Conservation (phyloP, 352 stramenopile genomes). For the Globisporangium irregulare region DNA sequence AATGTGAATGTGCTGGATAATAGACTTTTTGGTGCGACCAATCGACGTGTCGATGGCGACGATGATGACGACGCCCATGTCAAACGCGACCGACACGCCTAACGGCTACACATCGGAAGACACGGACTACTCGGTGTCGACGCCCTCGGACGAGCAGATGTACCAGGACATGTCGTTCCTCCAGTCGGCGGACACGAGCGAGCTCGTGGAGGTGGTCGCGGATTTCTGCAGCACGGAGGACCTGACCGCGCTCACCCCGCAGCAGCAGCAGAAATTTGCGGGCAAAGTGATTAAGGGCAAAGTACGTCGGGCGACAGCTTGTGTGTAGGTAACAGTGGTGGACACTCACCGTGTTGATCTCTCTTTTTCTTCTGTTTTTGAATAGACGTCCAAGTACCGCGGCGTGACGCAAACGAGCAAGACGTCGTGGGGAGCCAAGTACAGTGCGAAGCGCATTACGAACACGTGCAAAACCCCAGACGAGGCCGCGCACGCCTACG, state of each 20-base stretch:
- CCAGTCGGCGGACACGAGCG: conserved; percentile 47
- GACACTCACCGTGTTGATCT: background rate
- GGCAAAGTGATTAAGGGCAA: conserved; percentile 84
- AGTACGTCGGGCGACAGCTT: conserved; percentile 23
- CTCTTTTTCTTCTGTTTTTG: background rate
- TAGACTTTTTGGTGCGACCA: conserved; percentile 37
- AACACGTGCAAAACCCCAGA: conserved; percentile 88
- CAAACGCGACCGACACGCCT: conserved; percentile 38
- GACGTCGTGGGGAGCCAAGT: conserved; percentile 86
- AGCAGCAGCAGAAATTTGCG: conserved; percentile 52
- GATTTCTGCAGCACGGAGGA: conserved; percentile 48
- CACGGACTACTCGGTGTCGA: conserved; percentile 73
- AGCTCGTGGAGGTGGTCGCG: conserved; percentile 61
- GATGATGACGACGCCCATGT: conserved; percentile 28
- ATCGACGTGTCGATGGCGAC: conserved; percentile 5
- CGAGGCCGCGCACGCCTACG: conserved; percentile 78
- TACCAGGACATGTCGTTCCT: conserved; percentile 78
- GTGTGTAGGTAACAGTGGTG: conserved; percentile 2
- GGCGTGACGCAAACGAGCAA: conserved; percentile 86
- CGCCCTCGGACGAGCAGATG: conserved; percentile 67
- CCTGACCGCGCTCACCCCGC: conserved; percentile 39
- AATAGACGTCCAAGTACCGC: conserved; percentile 83
- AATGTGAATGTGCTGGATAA: conserved; percentile 9
- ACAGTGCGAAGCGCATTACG: conserved; percentile 85
- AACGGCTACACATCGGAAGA: conserved; percentile 86